Base-by-base conservation (phyloP, 306 rosid species). In the Arachis stenosperma region DNA sequence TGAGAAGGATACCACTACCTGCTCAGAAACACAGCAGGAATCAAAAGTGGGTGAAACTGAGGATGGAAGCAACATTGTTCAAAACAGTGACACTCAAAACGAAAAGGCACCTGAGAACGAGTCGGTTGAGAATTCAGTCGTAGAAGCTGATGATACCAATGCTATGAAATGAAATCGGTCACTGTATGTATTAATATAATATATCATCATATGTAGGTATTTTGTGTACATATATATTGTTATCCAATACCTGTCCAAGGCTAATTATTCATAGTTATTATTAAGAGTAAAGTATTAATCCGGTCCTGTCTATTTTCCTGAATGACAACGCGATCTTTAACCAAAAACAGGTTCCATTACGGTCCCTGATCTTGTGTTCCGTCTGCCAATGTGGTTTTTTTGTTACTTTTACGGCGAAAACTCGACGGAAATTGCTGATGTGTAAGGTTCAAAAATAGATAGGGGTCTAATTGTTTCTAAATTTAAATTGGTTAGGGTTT, bases 221-320 rank as follows among this genome's bases (percentile, higher is more conserved):
- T 75, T 10, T 65, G 56, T 79, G 70, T 76, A 79, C 40, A 79
- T 54, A 67, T 43, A 47, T 82, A 61, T 48, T 44, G 81, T 83
- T 70, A 67, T 70, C 63, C 65, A 44, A 71, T 11, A 78, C 47
- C 39, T 47, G 36, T 14, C 65, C 5, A 39, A 42, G 36, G 33
- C 65, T 7, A 39, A 42, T 62, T 62, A 44, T 1, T 27, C 55
- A 52, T 27, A 5, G 74, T 6, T 42, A 42, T 4, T 42, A 42
- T 6, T 33, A 17, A 0, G 17, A 17, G 17, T 17, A 17, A 17
- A 17, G 17, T 17, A 17, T 0, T 17, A 17, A 17, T 17, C 17
- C 17, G 17, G 17, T 17, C 0, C 0, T 17, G 17, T 17, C 17
- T 0, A 17, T 17, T 17, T 17, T 0, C 17, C 17, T 17, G 17